Conservation (phyloP, 352 stramenopile species). For the Pythium pyrilobum region DNA sequence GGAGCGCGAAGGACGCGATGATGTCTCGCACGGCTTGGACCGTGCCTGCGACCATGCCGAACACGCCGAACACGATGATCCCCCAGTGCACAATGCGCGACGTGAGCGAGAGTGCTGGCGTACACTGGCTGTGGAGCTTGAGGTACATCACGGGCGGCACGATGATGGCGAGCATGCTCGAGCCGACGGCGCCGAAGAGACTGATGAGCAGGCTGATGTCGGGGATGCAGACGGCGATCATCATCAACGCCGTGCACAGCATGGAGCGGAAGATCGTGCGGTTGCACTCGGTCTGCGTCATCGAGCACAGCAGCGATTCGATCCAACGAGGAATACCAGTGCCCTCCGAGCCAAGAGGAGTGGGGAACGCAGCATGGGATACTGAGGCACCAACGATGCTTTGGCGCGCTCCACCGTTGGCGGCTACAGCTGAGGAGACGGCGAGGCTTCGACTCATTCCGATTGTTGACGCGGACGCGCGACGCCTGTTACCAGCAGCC, state of each 20-base stretch:
- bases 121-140: constrained; percentile 24
- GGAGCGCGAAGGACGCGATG: constrained; percentile 25
- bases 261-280: constrained; percentile 79
- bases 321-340: constrained; percentile 22
- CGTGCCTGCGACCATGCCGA: constrained; percentile 66
- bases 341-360: too few species aligned
- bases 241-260: constrained; percentile 69
- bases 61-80: constrained; percentile 45
- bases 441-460: constrained; percentile 15
- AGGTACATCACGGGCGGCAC: constrained; percentile 70
- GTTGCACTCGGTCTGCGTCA: constrained; percentile 75
- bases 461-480: constrained; percentile 24
- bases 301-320: constrained; percentile 40
- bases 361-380: not conserved
- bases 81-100: constrained; percentile 40
- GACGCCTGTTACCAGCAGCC: constrained; percentile 19
- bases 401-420: not conserved
- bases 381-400: not conserved
- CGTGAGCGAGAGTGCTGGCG: constrained; percentile 22
- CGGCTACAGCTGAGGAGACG: not conserved
- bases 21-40: constrained; percentile 51
- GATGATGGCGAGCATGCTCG: constrained; percentile 77
- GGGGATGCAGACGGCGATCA: constrained; percentile 65
- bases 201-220: constrained; percentile 74
- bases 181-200: constrained; percentile 72